Conservation (phyloP, 805 yeast genomes). For the Cyberlindnera lachancei region DNA sequence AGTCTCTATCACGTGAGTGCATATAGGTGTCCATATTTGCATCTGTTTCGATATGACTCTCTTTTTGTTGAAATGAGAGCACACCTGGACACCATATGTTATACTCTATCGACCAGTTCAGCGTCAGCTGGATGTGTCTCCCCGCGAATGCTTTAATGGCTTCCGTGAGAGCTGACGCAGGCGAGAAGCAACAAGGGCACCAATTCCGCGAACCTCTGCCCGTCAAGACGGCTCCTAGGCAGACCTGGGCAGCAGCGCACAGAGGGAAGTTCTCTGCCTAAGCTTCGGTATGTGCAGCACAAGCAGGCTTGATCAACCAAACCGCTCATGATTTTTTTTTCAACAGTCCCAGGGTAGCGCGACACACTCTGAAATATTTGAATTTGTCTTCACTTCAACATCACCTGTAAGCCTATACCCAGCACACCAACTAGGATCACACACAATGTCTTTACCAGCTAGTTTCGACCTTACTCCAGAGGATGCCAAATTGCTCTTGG, state of each 20-base stretch:
- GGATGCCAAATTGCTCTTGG: slow-evolving; percentile 98
- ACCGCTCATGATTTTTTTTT: slow-evolving; percentile 4
- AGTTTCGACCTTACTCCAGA: slow-evolving; percentile 90
- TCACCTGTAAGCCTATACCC: slow-evolving; percentile 1
- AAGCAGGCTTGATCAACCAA: neutral
- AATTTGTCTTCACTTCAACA: slow-evolving; percentile 8
- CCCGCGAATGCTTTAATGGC: no score
- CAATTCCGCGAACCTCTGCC: no score
- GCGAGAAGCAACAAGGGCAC: no score
- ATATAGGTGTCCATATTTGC: no score
- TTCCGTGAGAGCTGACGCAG: no score
- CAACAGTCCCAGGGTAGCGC: slow-evolving; percentile 12
- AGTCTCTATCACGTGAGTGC: no score
- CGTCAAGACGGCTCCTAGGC: no score
- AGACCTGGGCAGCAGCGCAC: neutral
- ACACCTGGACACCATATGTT: no score
- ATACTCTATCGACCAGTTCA: no score
- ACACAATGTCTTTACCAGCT: slow-evolving; percentile 74
- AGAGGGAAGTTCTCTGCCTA: neutral
- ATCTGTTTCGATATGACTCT: no score
- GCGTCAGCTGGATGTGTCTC: no score
- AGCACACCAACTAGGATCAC: slow-evolving; percentile 11
- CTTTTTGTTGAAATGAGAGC: no score
- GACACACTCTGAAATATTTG: slow-evolving; percentile 18
- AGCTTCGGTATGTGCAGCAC: neutral